Evolutionary conservation across 306 rosid genomes (phyloP).

Genomic region (Carpinus fangiana): DNA sequence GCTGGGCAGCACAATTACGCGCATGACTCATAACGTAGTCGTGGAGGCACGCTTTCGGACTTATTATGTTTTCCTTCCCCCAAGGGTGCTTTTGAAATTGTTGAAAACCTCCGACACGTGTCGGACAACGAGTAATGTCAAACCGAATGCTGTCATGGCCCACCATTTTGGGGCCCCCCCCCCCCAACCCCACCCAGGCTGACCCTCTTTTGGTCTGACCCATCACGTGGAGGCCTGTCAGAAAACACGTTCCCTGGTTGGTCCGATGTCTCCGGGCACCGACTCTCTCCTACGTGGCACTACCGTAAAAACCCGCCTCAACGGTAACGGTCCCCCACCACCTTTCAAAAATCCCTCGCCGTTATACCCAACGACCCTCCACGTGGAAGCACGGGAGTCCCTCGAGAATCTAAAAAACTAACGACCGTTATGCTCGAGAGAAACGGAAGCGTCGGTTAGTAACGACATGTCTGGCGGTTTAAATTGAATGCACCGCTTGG

Average conservation of each 20-base stretch:
- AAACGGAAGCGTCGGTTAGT: slow-evolving; percentile 1
- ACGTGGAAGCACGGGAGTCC: not conserved
- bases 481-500: slow-evolving; percentile 1
- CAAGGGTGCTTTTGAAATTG: not conserved
- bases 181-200: slow-evolving; percentile 21
- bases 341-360: not conserved
- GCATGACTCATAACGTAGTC: slow-evolving; percentile 24
- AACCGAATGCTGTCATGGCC: not conserved
- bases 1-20: not conserved
- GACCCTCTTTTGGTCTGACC: slow-evolving; percentile 8
- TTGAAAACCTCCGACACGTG: not conserved
- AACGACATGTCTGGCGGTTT: slow-evolving; percentile 24
- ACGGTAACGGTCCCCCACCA: not conserved
- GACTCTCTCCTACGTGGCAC: slow-evolving; percentile 15
- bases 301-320: not conserved
- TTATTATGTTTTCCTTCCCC: not conserved
- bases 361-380: slow-evolving; percentile 13
- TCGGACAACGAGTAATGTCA: not conserved
- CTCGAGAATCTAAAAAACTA: not conserved
- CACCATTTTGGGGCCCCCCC: slow-evolving; percentile 19
- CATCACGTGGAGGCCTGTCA: slow-evolving; percentile 37
- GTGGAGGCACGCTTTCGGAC: slow-evolving; percentile 25
- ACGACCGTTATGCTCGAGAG: not conserved
- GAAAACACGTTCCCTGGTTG: slow-evolving; percentile 51
- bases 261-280: slow-evolving; percentile 28